A percentile compares a stretch with the other conserved stretches of the same genome.
phyloP scores from a whole-genome alignment of 768 basidiomycete species.

The Russula sp. region DNA sequence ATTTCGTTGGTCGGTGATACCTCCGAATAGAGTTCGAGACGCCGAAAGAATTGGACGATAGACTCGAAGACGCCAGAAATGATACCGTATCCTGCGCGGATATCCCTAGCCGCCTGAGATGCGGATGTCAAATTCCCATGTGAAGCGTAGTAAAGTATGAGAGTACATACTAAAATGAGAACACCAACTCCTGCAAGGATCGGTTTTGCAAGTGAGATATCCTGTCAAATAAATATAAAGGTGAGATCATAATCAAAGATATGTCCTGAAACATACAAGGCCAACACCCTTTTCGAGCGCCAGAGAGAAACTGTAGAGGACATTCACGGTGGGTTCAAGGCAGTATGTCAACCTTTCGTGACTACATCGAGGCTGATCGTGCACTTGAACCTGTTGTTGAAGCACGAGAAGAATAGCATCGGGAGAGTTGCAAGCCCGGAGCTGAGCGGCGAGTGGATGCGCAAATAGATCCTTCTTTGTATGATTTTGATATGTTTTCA shows the following conservation, averaged over 20 bases:
- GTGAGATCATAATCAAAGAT: neutral
- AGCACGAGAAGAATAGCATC: neutral
- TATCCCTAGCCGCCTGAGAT: neutral
- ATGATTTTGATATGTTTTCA: neutral
- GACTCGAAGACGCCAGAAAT: neutral
- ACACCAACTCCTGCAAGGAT: neutral
- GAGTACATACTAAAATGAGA: neutral
- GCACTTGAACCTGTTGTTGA: neutral
- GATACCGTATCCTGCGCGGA: neutral
- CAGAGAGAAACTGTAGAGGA: neutral
- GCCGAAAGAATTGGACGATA: neutral
- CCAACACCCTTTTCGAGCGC: neutral
- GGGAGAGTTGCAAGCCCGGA: neutral
- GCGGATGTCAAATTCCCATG: neutral
- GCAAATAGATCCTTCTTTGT: neutral
- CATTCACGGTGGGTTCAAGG: neutral
- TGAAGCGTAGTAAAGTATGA: no score
- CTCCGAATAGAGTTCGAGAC: neutral
- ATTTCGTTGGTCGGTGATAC: neutral
- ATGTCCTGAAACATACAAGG: neutral
- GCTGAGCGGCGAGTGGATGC: neutral
- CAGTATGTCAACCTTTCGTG: neutral
- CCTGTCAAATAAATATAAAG: neutral
- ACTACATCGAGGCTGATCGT: neutral
- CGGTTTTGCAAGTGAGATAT: neutral